These are phyloP conservation scores for Groenewaldozyma tartarivorans DNA, from an alignment of 805 yeast genomes.

Conservation along the genomic window DNA sequence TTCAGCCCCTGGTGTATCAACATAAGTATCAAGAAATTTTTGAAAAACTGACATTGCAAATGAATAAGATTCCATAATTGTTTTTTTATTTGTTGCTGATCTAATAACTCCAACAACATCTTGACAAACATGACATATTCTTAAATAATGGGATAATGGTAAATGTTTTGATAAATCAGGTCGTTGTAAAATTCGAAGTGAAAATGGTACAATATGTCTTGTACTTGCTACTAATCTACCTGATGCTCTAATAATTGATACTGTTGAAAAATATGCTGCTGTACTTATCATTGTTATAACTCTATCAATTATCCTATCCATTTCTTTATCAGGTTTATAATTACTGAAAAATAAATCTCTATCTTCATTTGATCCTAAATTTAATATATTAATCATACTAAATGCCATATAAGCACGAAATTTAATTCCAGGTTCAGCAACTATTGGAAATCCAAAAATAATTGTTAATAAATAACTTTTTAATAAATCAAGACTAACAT, in stretches of 20 bases:
- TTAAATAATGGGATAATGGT: background rate
- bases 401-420: background rate
- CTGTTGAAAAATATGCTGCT: background rate
- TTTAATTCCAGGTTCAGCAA: background rate
- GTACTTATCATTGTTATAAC: background rate
- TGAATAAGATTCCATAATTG: background rate
- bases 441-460: background rate
- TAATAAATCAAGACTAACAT: background rate
- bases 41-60: background rate
- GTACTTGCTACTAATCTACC: background rate
- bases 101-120: background rate
- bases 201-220: background rate
- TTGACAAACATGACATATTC: background rate
- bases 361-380: background rate
- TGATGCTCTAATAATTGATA: background rate
- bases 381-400: no score
- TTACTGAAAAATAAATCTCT: background rate
- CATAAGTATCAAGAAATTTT: background rate
- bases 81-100: background rate
- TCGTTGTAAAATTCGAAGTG: background rate
- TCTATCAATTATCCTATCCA: background rate
- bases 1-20: background rate
- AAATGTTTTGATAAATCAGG: background rate
- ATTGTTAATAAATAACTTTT: no score
- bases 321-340: background rate